phyloP scores from a whole-genome alignment of 106 monocot genomes.

The Dendrobium nobile region DNA sequence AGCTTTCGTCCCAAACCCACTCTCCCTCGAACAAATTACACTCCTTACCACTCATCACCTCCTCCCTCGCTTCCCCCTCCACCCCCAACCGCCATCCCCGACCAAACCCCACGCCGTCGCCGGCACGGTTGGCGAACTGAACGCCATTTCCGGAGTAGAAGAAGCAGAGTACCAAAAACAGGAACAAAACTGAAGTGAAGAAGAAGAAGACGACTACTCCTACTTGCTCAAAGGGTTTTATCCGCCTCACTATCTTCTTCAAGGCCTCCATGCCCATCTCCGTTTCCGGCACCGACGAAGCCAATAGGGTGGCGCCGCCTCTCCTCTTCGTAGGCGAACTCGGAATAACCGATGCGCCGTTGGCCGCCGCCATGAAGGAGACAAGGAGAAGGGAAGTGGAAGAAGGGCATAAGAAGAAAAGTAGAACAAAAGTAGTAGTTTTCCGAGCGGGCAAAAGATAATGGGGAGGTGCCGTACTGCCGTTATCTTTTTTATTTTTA shows the following conservation, averaged over 20 bases:
- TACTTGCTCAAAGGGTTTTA: conserved; percentile 26
- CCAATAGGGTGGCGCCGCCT: neutral
- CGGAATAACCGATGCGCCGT: neutral
- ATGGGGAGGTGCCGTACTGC: neutral
- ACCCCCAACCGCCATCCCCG: neutral
- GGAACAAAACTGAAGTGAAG: conserved; percentile 14
- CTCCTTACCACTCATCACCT: conserved; percentile 1
- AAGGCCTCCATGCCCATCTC: neutral
- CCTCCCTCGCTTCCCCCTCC: neutral
- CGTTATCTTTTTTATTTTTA: too few species aligned
- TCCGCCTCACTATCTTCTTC: conserved; percentile 7
- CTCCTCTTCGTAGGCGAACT: conserved; percentile 4
- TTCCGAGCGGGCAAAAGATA: neutral
- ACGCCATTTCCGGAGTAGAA: conserved; percentile 17
- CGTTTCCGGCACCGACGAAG: neutral
- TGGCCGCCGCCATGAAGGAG: neutral
- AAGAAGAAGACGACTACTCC: conserved; percentile 20
- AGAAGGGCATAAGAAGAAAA: neutral
- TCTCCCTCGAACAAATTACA: conserved; percentile 41
- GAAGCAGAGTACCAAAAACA: conserved; percentile 23
- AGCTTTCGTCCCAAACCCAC: conserved; percentile 54
- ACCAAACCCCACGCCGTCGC: neutral
- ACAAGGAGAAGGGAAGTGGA: neutral
- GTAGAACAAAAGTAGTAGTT: neutral
- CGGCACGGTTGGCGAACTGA: neutral